These are phyloP conservation scores for Cyberlindnera maritima DNA, from an alignment of 805 yeast species.

Conservation along the genomic window DNA sequence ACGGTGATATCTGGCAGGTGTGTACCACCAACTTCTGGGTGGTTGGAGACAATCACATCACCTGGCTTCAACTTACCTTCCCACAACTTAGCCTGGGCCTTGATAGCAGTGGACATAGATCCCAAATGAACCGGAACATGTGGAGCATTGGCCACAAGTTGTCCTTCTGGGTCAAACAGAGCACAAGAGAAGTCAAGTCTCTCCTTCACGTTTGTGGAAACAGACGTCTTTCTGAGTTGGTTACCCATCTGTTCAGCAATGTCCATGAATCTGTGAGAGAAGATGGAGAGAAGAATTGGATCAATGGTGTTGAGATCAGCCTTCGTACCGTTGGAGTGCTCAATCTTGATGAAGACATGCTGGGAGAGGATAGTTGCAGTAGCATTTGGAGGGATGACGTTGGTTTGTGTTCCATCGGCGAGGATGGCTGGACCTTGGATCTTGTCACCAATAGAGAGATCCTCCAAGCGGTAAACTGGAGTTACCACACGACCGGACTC, in stretches of 20 bases:
- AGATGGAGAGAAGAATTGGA: conserved; percentile 71
- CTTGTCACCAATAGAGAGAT: conserved; percentile 48
- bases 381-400: conserved; percentile 63
- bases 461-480: conserved; percentile 53
- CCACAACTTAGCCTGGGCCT: conserved; percentile 66
- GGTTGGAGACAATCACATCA: conserved; percentile 75
- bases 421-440: conserved; percentile 61
- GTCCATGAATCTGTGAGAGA: conserved; percentile 84
- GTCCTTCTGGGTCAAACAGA: conserved; percentile 71
- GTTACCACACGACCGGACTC: conserved; percentile 48
- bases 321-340: conserved; percentile 10
- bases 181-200: conserved; percentile 85
- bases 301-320: conserved; percentile 43
- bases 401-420: conserved; percentile 50
- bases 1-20: conserved; percentile 91
- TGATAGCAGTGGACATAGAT: conserved; percentile 79
- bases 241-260: conserved; percentile 90
- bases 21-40: conserved; percentile 83
- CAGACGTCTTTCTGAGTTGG: conserved; percentile 74
- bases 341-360: conserved; percentile 53
- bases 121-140: conserved; percentile 86
- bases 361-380: conserved; percentile 53
- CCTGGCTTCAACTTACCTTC: conserved; percentile 61
- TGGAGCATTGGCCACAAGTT: conserved; percentile 83
- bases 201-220: conserved; percentile 81